Conservation (phyloP, 78 protist genomes). For the Dictyostelium purpureum region DNA sequence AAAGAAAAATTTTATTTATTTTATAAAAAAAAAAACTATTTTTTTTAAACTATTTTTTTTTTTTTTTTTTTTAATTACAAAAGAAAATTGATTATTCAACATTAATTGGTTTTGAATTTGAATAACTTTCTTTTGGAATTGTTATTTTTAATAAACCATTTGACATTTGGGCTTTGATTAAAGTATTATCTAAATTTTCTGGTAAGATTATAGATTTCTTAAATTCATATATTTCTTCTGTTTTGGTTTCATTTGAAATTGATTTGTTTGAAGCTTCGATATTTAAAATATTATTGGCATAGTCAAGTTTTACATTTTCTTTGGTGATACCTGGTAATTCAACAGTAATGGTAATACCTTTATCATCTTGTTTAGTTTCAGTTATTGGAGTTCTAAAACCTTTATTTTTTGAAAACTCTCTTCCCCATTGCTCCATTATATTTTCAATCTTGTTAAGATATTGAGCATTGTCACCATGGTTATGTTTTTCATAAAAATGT, state of each 20-base stretch:
- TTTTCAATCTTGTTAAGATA: background rate
- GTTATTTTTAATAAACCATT: background rate
- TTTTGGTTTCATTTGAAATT: background rate
- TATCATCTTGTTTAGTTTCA: background rate
- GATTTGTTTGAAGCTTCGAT: background rate
- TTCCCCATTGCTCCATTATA: background rate
- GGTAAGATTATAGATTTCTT: background rate
- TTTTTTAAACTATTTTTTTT: background rate
- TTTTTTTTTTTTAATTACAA: background rate
- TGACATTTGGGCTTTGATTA: background rate
- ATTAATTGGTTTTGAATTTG: background rate
- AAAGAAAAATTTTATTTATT: too few species aligned
- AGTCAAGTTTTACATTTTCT: background rate
- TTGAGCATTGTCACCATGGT: background rate
- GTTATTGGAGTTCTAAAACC: slow-evolving; percentile 1
- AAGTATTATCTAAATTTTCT: background rate
- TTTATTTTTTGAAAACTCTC: background rate
- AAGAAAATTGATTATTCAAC: background rate
- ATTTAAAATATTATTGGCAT: background rate
- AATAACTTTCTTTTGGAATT: slow-evolving; percentile 7
- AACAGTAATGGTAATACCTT: background rate
- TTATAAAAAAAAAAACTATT: too few species aligned
- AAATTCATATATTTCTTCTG: background rate
- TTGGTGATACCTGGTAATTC: slow-evolving; percentile 1
- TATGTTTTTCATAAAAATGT: background rate